Conservation (phyloP, 2,329 filamentous ascomycete species). For the Fusarium praegraminearum region DNA sequence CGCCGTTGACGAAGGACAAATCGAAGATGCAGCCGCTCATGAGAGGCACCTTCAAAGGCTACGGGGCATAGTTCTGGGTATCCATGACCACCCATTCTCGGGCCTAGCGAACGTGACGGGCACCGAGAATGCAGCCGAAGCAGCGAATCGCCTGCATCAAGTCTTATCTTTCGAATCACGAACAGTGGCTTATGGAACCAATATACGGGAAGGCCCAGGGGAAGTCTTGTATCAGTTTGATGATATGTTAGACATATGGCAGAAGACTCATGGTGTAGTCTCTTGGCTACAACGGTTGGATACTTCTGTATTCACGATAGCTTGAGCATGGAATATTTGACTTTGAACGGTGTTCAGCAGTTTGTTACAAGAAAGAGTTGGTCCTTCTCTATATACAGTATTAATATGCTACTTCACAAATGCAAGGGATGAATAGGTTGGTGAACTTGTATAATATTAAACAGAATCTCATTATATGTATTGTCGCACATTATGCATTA, state of each 20-base stretch:
- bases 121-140: neutral
- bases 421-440: neutral
- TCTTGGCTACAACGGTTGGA: neutral
- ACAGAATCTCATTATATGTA: neutral
- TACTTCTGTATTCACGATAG: neutral
- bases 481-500: neutral
- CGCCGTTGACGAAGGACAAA: accelerated
- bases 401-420: neutral
- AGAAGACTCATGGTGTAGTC: neutral
- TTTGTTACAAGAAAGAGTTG: too few species aligned
- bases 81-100: neutral
- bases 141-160: neutral
- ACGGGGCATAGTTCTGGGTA: neutral
- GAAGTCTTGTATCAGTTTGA: neutral
- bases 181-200: neutral
- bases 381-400: too few species aligned
- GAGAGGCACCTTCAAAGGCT: neutral
- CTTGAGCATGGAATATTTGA: neutral
- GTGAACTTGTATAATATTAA: neutral
- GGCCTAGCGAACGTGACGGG: neutral
- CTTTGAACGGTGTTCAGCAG: too few species aligned
- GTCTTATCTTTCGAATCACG: neutral
- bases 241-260: neutral
- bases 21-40: neutral
- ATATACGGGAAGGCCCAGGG: neutral